These are phyloP conservation scores for Novakomyces olei DNA, from an alignment of 805 yeast species.

Conservation along the genomic window DNA sequence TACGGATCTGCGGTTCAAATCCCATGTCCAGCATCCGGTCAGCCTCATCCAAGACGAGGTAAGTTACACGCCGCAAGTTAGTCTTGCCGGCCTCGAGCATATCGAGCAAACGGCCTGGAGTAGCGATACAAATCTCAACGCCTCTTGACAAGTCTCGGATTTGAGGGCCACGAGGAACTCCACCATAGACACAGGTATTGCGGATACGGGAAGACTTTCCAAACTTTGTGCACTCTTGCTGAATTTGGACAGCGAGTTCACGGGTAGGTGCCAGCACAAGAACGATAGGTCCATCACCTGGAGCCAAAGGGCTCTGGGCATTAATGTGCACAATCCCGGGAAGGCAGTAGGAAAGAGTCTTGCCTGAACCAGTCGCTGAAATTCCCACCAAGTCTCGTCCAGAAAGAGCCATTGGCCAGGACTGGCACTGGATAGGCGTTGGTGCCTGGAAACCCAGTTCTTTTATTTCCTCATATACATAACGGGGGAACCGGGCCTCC, in stretches of 20 bases:
- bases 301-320: constrained; percentile 82
- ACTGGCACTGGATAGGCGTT: constrained; percentile 95
- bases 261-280: constrained; percentile 94
- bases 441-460: constrained; percentile 85
- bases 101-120: constrained; percentile 97
- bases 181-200: constrained; percentile 76
- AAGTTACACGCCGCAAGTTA: constrained; percentile 86
- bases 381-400: constrained; percentile 99
- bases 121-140: constrained; percentile 87
- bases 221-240: constrained; percentile 84
- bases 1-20: constrained; percentile 97
- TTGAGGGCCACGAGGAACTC: constrained; percentile 97
- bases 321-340: constrained; percentile 87
- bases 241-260: constrained; percentile 96
- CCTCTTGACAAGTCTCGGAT: constrained; percentile 90
- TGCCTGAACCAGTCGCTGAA: constrained; percentile 98
- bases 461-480: constrained; percentile 72
- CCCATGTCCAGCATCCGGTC: constrained; percentile 99
- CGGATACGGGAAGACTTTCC: constrained; percentile 80
- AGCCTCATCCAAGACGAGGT: constrained; percentile 94
- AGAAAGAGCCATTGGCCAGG: constrained; percentile 99
- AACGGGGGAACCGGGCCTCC: constrained; percentile 95
- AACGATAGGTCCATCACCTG: constrained; percentile 95
- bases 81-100: constrained; percentile 91
- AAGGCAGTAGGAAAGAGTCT: constrained; percentile 87